Percentiles rank a stretch among this genome's conserved stretches.
Evolutionary conservation across 108 stramenopile genomes (phyloP).

Genomic region (Nitzschia sp.): DNA sequence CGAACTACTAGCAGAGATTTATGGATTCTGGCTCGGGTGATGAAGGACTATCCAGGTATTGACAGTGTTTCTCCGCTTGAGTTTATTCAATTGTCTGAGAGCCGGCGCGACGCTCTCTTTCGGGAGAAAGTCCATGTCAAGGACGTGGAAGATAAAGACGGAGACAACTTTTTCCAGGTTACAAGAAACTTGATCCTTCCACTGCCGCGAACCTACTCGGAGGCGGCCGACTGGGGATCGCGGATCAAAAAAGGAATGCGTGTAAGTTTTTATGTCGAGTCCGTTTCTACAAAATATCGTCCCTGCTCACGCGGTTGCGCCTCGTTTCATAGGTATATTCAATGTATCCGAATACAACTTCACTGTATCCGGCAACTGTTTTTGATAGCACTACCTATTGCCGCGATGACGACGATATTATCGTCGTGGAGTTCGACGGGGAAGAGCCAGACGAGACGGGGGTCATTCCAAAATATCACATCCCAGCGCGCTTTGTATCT

Average conservation of each 20-base stretch:
- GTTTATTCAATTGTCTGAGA: slow-evolving; percentile 53
- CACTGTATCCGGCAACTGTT: slow-evolving; percentile 76
- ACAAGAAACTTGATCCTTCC: slow-evolving; percentile 61
- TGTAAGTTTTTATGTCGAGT: background rate
- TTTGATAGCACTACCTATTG: slow-evolving; percentile 76
- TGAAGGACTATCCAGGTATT: slow-evolving; percentile 47
- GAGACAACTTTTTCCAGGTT: slow-evolving; percentile 30
- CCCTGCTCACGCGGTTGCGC: no score
- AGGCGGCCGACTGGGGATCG: slow-evolving; percentile 70
- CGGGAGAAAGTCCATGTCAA: slow-evolving; percentile 60
- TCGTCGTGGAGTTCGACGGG: slow-evolving; percentile 80
- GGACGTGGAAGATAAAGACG: slow-evolving; percentile 69
- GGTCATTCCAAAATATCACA: slow-evolving; percentile 52
- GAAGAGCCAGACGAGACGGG: slow-evolving; percentile 57
- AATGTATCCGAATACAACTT: slow-evolving; percentile 77
- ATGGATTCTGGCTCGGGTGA: slow-evolving; percentile 73
- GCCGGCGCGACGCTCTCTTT: slow-evolving; percentile 60
- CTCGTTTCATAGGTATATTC: slow-evolving; percentile 54
- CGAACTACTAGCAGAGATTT: slow-evolving; percentile 57
- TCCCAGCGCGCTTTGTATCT: slow-evolving; percentile 74
- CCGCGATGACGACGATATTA: slow-evolving; percentile 74
- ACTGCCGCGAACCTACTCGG: slow-evolving; percentile 54
- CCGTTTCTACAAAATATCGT: no score
- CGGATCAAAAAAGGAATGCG: slow-evolving; percentile 26
- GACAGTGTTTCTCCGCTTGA: slow-evolving; percentile 37